phyloP scores from a whole-genome alignment of 2,329 filamentous ascomycete genomes.

The Cadophora gregata region DNA sequence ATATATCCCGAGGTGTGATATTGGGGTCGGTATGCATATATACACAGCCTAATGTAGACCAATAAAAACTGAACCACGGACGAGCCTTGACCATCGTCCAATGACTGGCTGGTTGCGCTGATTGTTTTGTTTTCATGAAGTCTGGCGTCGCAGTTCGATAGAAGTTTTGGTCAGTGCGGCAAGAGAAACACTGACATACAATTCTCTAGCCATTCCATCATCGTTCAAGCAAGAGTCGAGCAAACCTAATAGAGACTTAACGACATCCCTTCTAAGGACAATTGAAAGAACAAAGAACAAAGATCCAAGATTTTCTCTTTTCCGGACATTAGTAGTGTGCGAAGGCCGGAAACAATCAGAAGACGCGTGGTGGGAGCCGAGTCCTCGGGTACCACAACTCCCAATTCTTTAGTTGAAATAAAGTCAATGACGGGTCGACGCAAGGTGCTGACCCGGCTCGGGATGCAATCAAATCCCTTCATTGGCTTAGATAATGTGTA shows the following conservation, averaged over 20 bases:
- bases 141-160: no score
- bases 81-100: not conserved
- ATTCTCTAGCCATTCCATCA: no score
- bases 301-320: no score
- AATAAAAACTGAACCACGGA: not conserved
- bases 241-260: no score
- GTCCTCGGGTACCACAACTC: not conserved
- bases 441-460: not conserved
- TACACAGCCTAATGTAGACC: not conserved
- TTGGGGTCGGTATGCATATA: not conserved
- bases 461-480: not conserved
- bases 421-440: not conserved
- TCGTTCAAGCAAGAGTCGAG: no score
- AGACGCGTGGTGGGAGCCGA: not conserved
- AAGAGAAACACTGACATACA: no score
- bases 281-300: no score
- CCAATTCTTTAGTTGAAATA: not conserved
- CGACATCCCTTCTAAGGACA: no score
- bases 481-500: not conserved
- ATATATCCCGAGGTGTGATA: not conserved
- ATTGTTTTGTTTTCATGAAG: no score
- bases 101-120: no score
- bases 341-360: not conserved
- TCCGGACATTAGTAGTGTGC: not conserved
- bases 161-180: no score